Evolutionary conservation across 2,329 filamentous ascomycete species (phyloP).

Genomic region (Coleophoma crateriformis): DNA sequence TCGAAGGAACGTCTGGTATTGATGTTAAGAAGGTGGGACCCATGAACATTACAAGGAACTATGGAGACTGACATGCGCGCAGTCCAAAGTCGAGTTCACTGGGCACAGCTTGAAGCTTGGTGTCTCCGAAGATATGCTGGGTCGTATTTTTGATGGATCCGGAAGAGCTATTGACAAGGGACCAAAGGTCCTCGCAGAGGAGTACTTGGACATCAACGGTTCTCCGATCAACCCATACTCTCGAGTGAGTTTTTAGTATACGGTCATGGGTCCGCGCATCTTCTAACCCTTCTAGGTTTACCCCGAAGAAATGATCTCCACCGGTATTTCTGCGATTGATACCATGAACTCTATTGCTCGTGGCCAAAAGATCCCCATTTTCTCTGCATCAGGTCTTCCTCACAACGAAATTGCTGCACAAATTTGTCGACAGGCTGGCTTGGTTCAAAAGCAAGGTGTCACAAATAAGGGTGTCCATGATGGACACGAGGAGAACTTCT

Average conservation of each 20-base stretch:
- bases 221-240: constrained; percentile 98
- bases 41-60: neutral
- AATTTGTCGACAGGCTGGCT: constrained; percentile 93
- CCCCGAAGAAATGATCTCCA: constrained; percentile 99
- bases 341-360: constrained; percentile 98
- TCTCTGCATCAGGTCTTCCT: constrained; percentile 94
- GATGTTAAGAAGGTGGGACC: constrained; percentile 88
- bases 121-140: constrained; percentile 99
- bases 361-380: constrained; percentile 99
- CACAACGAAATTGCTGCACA: constrained; percentile 99
- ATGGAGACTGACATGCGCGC: constrained; percentile 12
- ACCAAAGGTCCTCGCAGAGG: constrained; percentile 94
- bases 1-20: constrained; percentile 94
- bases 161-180: constrained; percentile 98
- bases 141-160: constrained; percentile 97
- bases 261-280: neutral
- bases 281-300: constrained; percentile 61
- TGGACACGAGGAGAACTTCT: constrained; percentile 98
- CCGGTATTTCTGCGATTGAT: constrained; percentile 97
- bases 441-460: constrained; percentile 71
- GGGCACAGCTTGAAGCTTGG: constrained; percentile 97
- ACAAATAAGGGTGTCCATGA: constrained; percentile 95
- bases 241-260: constrained; percentile 53
- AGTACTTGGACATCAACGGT: constrained; percentile 98
- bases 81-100: constrained; percentile 97